Conservation (phyloP, 768 basidiomycete species). For the Boletus fagicola region DNA sequence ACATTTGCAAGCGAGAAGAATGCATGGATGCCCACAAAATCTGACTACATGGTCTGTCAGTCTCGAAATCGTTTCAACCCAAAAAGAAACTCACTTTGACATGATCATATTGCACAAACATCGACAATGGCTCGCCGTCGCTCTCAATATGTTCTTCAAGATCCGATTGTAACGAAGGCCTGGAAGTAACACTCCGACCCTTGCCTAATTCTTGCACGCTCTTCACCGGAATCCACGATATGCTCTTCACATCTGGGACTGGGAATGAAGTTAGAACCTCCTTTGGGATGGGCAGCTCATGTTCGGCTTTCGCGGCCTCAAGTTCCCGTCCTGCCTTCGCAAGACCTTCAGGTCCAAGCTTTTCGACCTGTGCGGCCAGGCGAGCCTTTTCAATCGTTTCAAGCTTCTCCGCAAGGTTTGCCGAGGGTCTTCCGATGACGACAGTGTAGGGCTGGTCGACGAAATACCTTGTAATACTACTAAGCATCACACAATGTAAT, state of each 20-base stretch:
- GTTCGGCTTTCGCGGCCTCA: constrained; percentile 81
- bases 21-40: constrained; percentile 82
- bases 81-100: constrained; percentile 58
- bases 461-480: constrained; percentile 59
- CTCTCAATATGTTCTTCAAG: constrained; percentile 62
- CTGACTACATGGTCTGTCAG: constrained; percentile 56
- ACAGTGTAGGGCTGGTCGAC: constrained; percentile 69
- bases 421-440: constrained; percentile 88
- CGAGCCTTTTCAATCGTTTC: constrained; percentile 80
- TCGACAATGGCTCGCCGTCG: constrained; percentile 71
- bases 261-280: constrained; percentile 82
- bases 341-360: constrained; percentile 80
- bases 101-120: constrained; percentile 93
- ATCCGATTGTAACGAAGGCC: constrained; percentile 35
- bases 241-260: constrained; percentile 86
- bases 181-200: constrained; percentile 38
- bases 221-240: constrained; percentile 86
- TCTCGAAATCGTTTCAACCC: background rate
- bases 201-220: constrained; percentile 61
- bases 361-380: constrained; percentile 61
- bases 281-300: constrained; percentile 77
- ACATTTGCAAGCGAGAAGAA: constrained; percentile 75
- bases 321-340: constrained; percentile 63
- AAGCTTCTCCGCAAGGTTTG: constrained; percentile 72
- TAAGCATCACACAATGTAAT: constrained; percentile 10